A percentile compares a stretch with the other conserved stretches of the same genome.
These are phyloP conservation scores for Arabis hirsuta DNA, from an alignment of 345 rosid genomes.

Conservation along the genomic window DNA sequence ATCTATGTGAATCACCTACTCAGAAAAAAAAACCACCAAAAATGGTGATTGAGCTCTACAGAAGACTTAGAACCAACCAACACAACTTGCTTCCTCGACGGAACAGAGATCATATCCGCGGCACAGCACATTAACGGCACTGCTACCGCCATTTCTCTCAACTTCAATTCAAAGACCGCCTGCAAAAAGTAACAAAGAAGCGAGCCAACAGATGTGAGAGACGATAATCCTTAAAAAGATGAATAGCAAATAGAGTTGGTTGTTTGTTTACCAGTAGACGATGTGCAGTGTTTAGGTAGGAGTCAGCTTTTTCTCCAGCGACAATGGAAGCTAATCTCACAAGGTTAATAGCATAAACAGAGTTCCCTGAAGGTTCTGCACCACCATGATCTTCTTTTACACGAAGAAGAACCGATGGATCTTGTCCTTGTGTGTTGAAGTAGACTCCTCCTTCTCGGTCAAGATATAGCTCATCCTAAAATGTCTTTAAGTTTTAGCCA, in stretches of 20 bases:
- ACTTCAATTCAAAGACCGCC: slow-evolving; percentile 84
- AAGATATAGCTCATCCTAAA: slow-evolving; percentile 88
- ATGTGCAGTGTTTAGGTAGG: slow-evolving; percentile 66
- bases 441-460: slow-evolving; percentile 92
- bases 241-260: background rate
- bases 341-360: slow-evolving; percentile 83
- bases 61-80: slow-evolving; percentile 65
- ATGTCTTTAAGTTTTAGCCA: background rate
- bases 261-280: slow-evolving; percentile 68
- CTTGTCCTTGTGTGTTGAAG: slow-evolving; percentile 86
- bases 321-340: slow-evolving; percentile 77
- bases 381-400: slow-evolving; percentile 98
- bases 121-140: slow-evolving; percentile 95
- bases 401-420: slow-evolving; percentile 86
- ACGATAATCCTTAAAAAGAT: background rate
- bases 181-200: slow-evolving; percentile 35
- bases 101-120: slow-evolving; percentile 66
- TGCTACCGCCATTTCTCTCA: slow-evolving; percentile 82
- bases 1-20: slow-evolving; percentile 85
- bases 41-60: slow-evolving; percentile 47
- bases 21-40: background rate
- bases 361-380: slow-evolving; percentile 97
- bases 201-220: no score
- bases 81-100: slow-evolving; percentile 70
- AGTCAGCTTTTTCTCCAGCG: slow-evolving; percentile 55